A percentile compares a stretch with the other conserved stretches of the same genome.
phyloP scores from a whole-genome alignment of 768 basidiomycete genomes.

The Boletus vinaceobasis region DNA sequence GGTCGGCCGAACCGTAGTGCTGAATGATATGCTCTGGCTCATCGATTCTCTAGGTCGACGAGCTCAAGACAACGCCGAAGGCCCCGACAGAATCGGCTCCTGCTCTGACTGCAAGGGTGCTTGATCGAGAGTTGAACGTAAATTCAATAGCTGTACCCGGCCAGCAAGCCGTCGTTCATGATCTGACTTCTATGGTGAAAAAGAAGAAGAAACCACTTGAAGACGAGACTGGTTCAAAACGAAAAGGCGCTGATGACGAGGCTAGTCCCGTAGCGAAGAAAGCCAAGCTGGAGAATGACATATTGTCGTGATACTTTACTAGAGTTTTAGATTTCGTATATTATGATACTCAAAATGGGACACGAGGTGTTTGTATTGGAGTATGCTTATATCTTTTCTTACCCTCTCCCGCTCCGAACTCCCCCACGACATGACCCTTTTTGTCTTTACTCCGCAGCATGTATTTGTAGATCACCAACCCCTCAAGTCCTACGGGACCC shows the following conservation, averaged over 20 bases:
- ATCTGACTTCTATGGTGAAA: conserved; percentile 79
- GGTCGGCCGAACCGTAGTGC: conserved; percentile 36
- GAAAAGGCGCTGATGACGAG: conserved; percentile 66
- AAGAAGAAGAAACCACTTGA: conserved; percentile 68
- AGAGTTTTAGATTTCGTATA: neutral
- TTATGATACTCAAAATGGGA: conserved; percentile 23
- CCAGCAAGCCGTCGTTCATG: conserved; percentile 57
- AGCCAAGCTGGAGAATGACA: conserved; percentile 48
- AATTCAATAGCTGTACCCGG: conserved; percentile 33
- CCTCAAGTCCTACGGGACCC: conserved; percentile 93
- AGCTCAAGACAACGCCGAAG: conserved; percentile 78
- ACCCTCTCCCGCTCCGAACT: conserved; percentile 70
- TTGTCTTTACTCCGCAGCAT: conserved; percentile 73
- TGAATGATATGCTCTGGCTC: neutral
- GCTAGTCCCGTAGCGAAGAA: conserved; percentile 55
- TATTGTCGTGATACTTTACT: conserved; percentile 17
- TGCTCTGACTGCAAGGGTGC: conserved; percentile 63
- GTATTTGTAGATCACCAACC: conserved; percentile 95
- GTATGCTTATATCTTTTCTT: conserved; percentile 74
- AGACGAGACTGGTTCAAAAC: conserved; percentile 47
- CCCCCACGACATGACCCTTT: conserved; percentile 80
- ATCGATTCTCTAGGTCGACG: conserved; percentile 68
- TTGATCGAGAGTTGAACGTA: conserved; percentile 68
- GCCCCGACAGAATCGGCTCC: conserved; percentile 60
- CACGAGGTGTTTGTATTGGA: conserved; percentile 17